phyloP scores from a whole-genome alignment of 1,284 basidiomycete genomes.

The Pisolithus thermaeus region DNA sequence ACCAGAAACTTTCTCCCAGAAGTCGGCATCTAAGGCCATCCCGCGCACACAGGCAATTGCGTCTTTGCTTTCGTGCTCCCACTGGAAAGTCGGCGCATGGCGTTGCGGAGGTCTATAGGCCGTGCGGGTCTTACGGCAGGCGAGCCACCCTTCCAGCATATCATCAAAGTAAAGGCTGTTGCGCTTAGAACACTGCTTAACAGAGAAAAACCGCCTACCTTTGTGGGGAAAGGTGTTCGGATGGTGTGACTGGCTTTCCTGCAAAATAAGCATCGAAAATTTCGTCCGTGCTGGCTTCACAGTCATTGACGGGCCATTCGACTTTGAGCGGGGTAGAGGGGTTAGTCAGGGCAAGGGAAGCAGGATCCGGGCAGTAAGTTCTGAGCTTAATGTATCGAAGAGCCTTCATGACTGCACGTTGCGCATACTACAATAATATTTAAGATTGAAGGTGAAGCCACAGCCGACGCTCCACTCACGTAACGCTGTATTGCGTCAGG shows the following conservation, averaged over 20 bases:
- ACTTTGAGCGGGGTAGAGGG: slow-evolving; percentile 57
- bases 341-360: slow-evolving; percentile 49
- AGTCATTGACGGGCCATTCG: slow-evolving; percentile 44
- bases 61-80: slow-evolving; percentile 45
- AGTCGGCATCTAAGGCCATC: slow-evolving; percentile 38
- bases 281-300: slow-evolving; percentile 51
- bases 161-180: slow-evolving; percentile 50
- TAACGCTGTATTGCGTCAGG: slow-evolving; percentile 4
- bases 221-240: background rate
- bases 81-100: slow-evolving; percentile 46
- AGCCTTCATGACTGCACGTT: slow-evolving; percentile 62
- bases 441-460: background rate
- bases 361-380: slow-evolving; percentile 55
- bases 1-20: slow-evolving; percentile 55
- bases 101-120: slow-evolving; percentile 45
- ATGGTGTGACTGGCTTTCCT: slow-evolving; percentile 31
- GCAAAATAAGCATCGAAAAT: slow-evolving; percentile 46
- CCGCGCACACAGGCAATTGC: slow-evolving; percentile 45
- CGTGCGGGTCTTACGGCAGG: slow-evolving; percentile 42
- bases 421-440: slow-evolving; percentile 48
- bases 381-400: slow-evolving; percentile 74
- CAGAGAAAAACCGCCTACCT: slow-evolving; percentile 1
- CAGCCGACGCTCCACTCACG: slow-evolving; percentile 31
- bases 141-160: slow-evolving; percentile 54
- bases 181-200: background rate